Evolutionary conservation across 345 rosid genomes (phyloP).

Genomic region (Syzygium grande): DNA sequence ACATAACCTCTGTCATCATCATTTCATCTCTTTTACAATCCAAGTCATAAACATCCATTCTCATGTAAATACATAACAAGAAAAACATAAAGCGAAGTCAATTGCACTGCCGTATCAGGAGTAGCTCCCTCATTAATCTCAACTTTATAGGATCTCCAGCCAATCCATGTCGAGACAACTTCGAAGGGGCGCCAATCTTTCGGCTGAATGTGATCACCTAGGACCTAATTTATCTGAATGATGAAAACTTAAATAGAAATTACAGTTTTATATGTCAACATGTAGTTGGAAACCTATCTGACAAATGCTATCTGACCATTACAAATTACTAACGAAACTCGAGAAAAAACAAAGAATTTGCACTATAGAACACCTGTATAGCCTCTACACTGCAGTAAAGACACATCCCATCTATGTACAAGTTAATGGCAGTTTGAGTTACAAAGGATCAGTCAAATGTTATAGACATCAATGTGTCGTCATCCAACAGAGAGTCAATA

Average conservation of each 20-base stretch:
- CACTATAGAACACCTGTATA: neutral
- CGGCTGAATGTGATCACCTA: neutral
- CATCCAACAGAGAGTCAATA: constrained; percentile 60
- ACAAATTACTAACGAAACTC: neutral
- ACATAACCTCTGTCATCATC: neutral
- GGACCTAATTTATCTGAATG: neutral
- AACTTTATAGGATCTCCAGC: neutral
- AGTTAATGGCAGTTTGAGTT: neutral
- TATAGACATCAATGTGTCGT: constrained; percentile 60
- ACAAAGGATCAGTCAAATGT: constrained; percentile 37
- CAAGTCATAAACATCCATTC: neutral
- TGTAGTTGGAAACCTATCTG: neutral
- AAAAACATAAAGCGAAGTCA: neutral
- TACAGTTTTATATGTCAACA: neutral
- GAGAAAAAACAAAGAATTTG: neutral
- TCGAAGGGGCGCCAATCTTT: neutral
- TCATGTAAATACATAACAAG: neutral
- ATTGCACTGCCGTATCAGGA: neutral
- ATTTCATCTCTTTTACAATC: neutral
- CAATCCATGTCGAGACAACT: neutral
- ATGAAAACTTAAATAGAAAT: neutral
- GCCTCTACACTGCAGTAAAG: neutral
- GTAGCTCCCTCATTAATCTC: neutral
- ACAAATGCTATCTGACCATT: neutral
- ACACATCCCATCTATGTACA: neutral